phyloP scores from a whole-genome alignment of 78 protist species.

The Kipferlia bialata region DNA sequence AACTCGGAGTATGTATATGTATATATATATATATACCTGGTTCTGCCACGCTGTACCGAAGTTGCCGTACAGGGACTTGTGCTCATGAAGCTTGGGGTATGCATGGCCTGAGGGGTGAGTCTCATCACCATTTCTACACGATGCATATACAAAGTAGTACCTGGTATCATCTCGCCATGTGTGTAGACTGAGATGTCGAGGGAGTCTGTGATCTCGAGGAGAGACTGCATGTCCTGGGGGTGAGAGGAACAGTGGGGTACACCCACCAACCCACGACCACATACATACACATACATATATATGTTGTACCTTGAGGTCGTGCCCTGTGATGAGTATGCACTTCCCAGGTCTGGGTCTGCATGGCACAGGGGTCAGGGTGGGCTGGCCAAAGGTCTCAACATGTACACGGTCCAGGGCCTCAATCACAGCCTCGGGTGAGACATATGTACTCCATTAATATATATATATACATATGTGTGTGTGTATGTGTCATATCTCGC shows the following conservation, averaged over 20 bases:
- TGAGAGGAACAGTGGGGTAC: too few relatives aligned
- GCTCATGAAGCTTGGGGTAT: constrained; percentile 48
- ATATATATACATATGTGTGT: too few relatives aligned
- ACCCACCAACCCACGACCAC: too few relatives aligned
- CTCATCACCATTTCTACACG: too few relatives aligned
- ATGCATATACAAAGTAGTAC: too few relatives aligned
- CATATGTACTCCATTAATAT: too few relatives aligned
- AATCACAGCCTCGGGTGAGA: too few relatives aligned
- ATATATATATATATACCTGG: constrained; percentile 64
- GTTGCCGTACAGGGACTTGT: constrained; percentile 43
- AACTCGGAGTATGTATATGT: too few relatives aligned
- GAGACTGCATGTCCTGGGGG: constrained; percentile 21
- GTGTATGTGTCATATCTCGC: too few relatives aligned
- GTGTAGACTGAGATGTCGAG: constrained; percentile 55
- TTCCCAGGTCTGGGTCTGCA: constrained; percentile 33
- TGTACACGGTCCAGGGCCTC: constrained; percentile 33
- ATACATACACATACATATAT: too few relatives aligned
- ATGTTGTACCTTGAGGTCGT: constrained; percentile 49
- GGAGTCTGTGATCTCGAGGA: constrained; percentile 3
- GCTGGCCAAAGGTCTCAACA: constrained; percentile 26
- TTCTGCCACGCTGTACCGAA: constrained; percentile 62
- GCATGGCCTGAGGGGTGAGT: too few relatives aligned
- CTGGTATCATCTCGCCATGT: constrained; percentile 76
- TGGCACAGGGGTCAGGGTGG: constrained; percentile 17
- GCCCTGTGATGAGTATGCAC: constrained; percentile 53